phyloP scores from a whole-genome alignment of 2,329 filamentous ascomycete genomes.

The Sporothrix brunneoviolacea region DNA sequence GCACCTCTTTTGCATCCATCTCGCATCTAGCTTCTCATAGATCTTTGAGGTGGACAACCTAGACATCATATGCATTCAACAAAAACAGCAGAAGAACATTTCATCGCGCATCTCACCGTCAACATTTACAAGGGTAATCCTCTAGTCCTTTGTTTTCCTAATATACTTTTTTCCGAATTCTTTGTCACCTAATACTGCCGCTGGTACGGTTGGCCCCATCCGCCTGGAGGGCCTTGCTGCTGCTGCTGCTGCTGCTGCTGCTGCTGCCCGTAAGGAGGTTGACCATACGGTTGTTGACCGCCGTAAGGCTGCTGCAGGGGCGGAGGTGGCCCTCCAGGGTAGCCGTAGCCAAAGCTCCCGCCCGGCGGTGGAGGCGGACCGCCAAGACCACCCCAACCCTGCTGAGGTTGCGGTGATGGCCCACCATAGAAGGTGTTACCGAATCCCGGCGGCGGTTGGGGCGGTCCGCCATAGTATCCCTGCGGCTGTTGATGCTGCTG shows the following conservation, averaged over 20 bases:
- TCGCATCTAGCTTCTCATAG: no score
- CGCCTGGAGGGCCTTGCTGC: slow-evolving; percentile 7
- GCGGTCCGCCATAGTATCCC: slow-evolving; percentile 2
- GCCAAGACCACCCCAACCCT: slow-evolving; percentile 2
- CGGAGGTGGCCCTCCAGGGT: neutral
- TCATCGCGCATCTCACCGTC: no score
- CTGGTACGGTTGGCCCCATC: slow-evolving; percentile 16
- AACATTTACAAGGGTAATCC: no score
- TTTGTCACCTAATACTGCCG: slow-evolving; percentile 17
- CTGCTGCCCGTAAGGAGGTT: slow-evolving; percentile 8
- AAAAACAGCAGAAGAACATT: neutral
- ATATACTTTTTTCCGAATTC: neutral
- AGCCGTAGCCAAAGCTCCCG: neutral
- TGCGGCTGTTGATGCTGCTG: slow-evolving; percentile 7
- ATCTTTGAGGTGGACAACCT: no score
- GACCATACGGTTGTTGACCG: slow-evolving; percentile 13
- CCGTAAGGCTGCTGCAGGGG: slow-evolving; percentile 7
- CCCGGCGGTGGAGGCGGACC: slow-evolving; percentile 3
- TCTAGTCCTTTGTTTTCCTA: slow-evolving; percentile 6
- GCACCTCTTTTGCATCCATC: no score
- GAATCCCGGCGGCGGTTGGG: neutral
- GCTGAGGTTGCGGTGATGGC: neutral
- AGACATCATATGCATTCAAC: neutral
- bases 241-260: slow-evolving; percentile 4
- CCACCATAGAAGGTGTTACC: slow-evolving; percentile 3